Percentiles rank a stretch among this genome's conserved stretches.
These are phyloP conservation scores for Kwoniella dendrophila DNA, from an alignment of 768 basidiomycete species.

Conservation along the genomic window DNA sequence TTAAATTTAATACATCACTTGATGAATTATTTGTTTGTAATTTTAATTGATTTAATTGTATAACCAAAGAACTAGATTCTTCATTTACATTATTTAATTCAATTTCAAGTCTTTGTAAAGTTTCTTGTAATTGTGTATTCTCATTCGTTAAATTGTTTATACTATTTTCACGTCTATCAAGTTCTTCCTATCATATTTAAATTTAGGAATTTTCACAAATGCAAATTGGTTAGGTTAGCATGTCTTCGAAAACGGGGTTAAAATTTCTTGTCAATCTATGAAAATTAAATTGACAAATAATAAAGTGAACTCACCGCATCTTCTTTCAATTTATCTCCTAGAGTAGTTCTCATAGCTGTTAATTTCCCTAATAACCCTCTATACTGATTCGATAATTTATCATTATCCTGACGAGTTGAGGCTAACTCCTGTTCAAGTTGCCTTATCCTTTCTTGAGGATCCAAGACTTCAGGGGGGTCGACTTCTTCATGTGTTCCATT, in stretches of 20 bases:
- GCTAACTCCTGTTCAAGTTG: constrained; percentile 75
- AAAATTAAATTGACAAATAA: not conserved
- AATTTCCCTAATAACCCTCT: constrained; percentile 81
- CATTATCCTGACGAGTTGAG: constrained; percentile 79
- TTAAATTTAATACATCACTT: constrained; percentile 49
- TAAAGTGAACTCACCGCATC: constrained; percentile 74
- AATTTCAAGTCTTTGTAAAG: constrained; percentile 74
- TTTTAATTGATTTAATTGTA: constrained; percentile 63
- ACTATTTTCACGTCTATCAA: constrained; percentile 85
- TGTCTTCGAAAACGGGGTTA: not conserved
- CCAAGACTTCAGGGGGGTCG: too few relatives aligned
- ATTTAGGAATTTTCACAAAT: not conserved
- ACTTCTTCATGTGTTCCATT: too few relatives aligned
- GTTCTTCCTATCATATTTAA: constrained; percentile 77
- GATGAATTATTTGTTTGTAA: constrained; percentile 51
- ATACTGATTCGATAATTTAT: constrained; percentile 81
- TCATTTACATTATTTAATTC: constrained; percentile 77
- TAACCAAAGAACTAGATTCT: constrained; percentile 71
- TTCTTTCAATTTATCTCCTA: constrained; percentile 91
- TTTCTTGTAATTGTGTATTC: constrained; percentile 70
- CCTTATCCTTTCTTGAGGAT: constrained; percentile 20
- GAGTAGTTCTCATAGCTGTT: constrained; percentile 86
- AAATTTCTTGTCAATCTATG: not conserved
- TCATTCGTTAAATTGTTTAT: constrained; percentile 76
- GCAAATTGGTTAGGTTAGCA: not conserved